phyloP scores from a whole-genome alignment of 768 basidiomycete genomes.

The Crucibulum laeve region DNA sequence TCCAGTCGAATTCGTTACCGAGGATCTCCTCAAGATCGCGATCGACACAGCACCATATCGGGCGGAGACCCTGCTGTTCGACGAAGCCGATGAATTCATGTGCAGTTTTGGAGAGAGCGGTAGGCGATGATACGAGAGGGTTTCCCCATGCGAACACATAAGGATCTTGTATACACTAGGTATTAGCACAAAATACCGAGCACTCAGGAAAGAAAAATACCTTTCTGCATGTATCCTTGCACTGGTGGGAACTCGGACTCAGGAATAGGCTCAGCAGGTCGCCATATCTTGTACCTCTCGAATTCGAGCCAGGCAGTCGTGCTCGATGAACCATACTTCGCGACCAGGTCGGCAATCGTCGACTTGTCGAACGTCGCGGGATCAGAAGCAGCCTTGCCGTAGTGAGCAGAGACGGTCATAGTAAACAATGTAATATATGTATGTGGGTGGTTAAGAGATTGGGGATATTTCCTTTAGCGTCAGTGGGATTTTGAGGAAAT shows the following conservation, averaged over 20 bases:
- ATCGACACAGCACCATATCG: conserved; percentile 60
- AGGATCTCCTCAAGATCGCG: conserved; percentile 47
- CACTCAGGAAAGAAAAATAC: conserved; percentile 3
- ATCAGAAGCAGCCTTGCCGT: neutral
- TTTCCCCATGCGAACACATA: conserved; percentile 64
- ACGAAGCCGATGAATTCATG: conserved; percentile 42
- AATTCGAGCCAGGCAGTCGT: conserved; percentile 71
- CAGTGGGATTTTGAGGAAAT: too few relatives aligned
- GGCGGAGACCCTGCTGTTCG: conserved; percentile 39
- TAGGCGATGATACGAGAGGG: conserved; percentile 45
- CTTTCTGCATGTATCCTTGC: conserved; percentile 52
- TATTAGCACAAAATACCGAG: too few relatives aligned
- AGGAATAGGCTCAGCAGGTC: conserved; percentile 25
- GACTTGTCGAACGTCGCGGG: conserved; percentile 18
- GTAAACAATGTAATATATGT: too few relatives aligned
- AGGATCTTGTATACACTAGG: too few relatives aligned
- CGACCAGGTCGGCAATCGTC: conserved; percentile 48
- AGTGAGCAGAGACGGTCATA: too few relatives aligned
- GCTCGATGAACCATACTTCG: conserved; percentile 61
- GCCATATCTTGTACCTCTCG: conserved; percentile 48
- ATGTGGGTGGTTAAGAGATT: too few relatives aligned
- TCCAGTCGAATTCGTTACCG: conserved; percentile 46
- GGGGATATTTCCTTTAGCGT: too few relatives aligned
- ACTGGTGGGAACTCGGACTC: conserved; percentile 42
- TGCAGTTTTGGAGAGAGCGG: conserved; percentile 28